Conservation (phyloP, 345 rosid genomes). For the Citrus sp. region DNA sequence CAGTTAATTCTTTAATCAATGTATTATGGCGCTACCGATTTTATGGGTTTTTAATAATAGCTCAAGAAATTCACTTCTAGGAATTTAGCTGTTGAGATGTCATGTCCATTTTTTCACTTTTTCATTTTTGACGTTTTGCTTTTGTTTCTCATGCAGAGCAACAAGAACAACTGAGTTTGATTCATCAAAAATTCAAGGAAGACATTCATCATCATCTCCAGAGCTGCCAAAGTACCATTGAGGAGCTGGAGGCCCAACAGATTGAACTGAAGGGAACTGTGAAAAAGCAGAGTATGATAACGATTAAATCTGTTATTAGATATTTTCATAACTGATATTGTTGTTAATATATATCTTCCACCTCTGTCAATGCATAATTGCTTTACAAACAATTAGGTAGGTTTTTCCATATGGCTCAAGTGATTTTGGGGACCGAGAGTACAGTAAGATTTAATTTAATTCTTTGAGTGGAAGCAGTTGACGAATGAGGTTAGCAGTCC, state of each 20-base stretch:
- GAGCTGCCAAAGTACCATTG: slow-evolving; percentile 50
- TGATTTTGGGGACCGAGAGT: background rate
- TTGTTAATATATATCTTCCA: background rate
- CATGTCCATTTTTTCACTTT: background rate
- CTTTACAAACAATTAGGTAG: background rate
- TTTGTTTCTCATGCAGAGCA: slow-evolving; percentile 47
- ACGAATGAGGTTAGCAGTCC: background rate
- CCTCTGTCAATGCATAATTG: background rate
- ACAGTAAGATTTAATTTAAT: background rate
- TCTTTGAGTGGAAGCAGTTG: background rate
- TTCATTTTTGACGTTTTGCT: slow-evolving; percentile 9
- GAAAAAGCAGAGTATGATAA: slow-evolving; percentile 79
- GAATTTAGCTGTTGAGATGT: background rate
- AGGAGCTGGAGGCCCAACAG: slow-evolving; percentile 62
- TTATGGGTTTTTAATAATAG: background rate
- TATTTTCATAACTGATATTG: slow-evolving; percentile 4
- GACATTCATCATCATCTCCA: slow-evolving; percentile 59
- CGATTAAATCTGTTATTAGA: slow-evolving; percentile 1
- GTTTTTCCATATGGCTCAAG: slow-evolving; percentile 8
- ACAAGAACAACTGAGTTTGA: slow-evolving; percentile 61
- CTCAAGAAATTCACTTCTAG: background rate
- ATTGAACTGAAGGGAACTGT: slow-evolving; percentile 55
- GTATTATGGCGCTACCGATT: background rate
- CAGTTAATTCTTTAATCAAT: background rate
- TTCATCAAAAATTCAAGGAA: slow-evolving; percentile 65